Evolutionary conservation across 1,284 basidiomycete genomes (phyloP), one percentile per base, ranked within the genome.

Genomic region (Takashimella koratensis): DNA sequence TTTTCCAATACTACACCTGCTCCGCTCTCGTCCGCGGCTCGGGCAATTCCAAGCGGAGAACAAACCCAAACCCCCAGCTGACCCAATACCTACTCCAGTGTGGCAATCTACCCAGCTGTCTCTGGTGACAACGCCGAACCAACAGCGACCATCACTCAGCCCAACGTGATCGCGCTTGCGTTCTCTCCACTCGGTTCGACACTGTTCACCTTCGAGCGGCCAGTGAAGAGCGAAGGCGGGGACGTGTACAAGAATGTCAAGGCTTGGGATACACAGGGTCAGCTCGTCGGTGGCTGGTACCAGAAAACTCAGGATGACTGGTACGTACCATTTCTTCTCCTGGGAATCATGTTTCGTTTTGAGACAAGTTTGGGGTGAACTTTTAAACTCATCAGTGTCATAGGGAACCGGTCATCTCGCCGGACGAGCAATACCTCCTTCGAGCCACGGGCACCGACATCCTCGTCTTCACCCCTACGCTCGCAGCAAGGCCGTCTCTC

Each of bases 171-270:
- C 54, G 92, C 95, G 67, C 77, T 98, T 64, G 82, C 82, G 60
- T 96, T 98, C 76, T 98, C 94, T 5, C 94, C 95, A 5, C 84
- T 87, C 59, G 93, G 91, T 44, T 91, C 88, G 1, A 96, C 90
- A 75, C 74, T 98, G 47, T 91, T 88, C 56, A 96, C 91, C 45
- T 98, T 92, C 89, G 92, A 97, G 78, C 84, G 95, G 57, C 73
- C 73, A n/a, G 65, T 74, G 47, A 75, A 73, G 54, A 68, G 68
- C 42, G 74, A 75, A 47, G 72, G 68, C 22, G 30, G 30, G 16
- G 72, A 75, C 25, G 70, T 71, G 54, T 67, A 75, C 64, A 68
- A 66, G 60, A 76, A 76, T 53, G 67, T 74, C 45, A 74, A 72
- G 56, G 70, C 67, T 4, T 76, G 72, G 70, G 60, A 60, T 16